Base-by-base conservation (phyloP, 2,329 filamentous ascomycete genomes). In the Apiospora phragmitis region DNA sequence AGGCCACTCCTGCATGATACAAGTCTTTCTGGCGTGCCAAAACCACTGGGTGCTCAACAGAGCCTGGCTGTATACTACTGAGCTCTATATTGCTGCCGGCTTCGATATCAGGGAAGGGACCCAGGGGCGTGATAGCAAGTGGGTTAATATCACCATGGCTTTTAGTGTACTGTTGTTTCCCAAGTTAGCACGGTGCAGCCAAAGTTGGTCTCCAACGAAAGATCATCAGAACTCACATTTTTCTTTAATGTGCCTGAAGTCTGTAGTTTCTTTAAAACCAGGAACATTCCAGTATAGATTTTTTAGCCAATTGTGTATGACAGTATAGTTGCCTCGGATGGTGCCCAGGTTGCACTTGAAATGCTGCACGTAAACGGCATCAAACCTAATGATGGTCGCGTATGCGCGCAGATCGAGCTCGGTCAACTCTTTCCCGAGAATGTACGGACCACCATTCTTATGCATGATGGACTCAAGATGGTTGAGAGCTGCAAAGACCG, bases 181-280 rank as follows among this genome's bases (percentile, higher is more conserved):
- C 11, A n/a, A 12, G 32, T 38, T 11, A 62, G 32, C 18, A 62
- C 18, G 8, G 24, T 8, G 49, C 49, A 32, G 7, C 26, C 4
- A 5, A 38, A 12, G 18, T 5, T 9, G 14, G 47, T 12, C 18
- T 18, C 8, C 18, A n/a, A n/a, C 4, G 1, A 21, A n/a, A n/a
- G 18, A 9, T 5, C 0, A 11, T 62, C 9, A 38, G 41, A 7
- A 74, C 76, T 74, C 47, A 77, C 75, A 73, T 90, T 91, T 91
- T 77, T 92, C 90, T 79, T 92, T 92, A 77, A 92, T 92, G 75
- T 92, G 90, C 72, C 80, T 85, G 73, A 92, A 92, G 72, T 92
- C 83, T 0, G 90, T 92, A 21, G 87, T 89, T 74, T 88, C 86
- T 70, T 78, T 84, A 72, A 89, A 89, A 0, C 85, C 88, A 24